Evolutionary conservation across 495 filamentous ascomycete species (phyloP).

Genomic region (Aspergillus bertholletiae): DNA sequence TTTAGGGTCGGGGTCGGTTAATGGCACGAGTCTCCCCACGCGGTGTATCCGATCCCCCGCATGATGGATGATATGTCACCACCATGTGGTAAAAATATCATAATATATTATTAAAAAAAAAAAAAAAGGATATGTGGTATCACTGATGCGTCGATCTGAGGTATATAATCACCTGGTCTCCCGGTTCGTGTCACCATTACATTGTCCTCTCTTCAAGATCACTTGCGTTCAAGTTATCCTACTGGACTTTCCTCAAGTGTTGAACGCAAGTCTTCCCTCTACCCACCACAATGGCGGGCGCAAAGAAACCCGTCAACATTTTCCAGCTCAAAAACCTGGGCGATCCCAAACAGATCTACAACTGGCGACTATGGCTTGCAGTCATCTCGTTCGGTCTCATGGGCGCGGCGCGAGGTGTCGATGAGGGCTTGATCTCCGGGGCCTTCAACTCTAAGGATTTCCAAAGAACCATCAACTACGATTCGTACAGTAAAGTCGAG

Average conservation of each 20-base stretch:
- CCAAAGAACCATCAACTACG: slow-evolving; percentile 51
- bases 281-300: slow-evolving; percentile 51
- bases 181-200: neutral
- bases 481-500: slow-evolving; percentile 50
- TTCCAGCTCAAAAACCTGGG: slow-evolving; percentile 53
- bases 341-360: slow-evolving; percentile 58
- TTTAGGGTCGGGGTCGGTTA: neutral
- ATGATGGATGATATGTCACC: too few species aligned
- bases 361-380: slow-evolving; percentile 63
- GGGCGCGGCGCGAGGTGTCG: slow-evolving; percentile 62
- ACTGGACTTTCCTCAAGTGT: neutral
- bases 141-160: neutral
- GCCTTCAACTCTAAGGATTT: slow-evolving; percentile 64
- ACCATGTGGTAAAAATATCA: too few species aligned
- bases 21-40: neutral
- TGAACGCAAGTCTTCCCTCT: neutral
- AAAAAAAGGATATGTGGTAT: too few species aligned
- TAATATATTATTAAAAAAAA: too few species aligned
- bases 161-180: neutral
- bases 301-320: slow-evolving; percentile 65
- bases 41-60: neutral
- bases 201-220: neutral
- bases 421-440: slow-evolving; percentile 67
- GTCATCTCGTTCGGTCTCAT: slow-evolving; percentile 66
- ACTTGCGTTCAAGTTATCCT: neutral